Evolutionary conservation across 768 basidiomycete species (phyloP), one percentile per base, ranked within the genome.

Genomic region (Obba rivulosa): DNA sequence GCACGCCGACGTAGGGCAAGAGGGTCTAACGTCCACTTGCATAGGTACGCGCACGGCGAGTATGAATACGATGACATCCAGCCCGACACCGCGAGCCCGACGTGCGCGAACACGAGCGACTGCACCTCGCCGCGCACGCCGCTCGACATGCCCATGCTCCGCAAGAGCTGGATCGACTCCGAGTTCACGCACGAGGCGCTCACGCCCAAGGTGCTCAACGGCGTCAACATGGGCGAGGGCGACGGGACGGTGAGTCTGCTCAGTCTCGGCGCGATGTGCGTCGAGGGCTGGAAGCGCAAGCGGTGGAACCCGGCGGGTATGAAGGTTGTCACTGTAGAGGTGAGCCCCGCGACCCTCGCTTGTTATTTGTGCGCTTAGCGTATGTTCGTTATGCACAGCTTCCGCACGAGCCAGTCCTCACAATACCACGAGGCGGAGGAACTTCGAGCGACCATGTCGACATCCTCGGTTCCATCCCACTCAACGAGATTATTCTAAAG

Each of bases 221-320:
- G 94, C 10, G 90, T 97, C 45, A 89, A 87, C 56, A 82, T 94
- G 66, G 91, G 92, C 35, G 92, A 96, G 69, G 95, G 93, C 8
- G 96, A 98, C 63, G 95, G 96, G 11, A 97, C 96, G 2, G 92
- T 93, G 20, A 81, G 82, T 57, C 67, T 92, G 36, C 60, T 94
- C 28, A 90, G 87, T 55, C 73, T 93, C 45, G 95, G 93, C 14
- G 82, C 88, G n/a, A 96, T 98, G 92, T 97, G 95, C 59, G 84
- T 87, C 10, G 91, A 92, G 61, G 95, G 94, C 7, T 96, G 94
- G 95, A 88, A 87, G 65, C 74, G 83, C 48, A 76, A 76, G 52
- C 73, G 83, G 46, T 97, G 92, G 91, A 98, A 97, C 65, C 95
- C 95, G 1, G 86, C 81, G 11, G 77, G 85, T n/a, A 92, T 96